Base-by-base conservation (phyloP, 257 asterid genomes). In the Thymus mandschuricus region DNA sequence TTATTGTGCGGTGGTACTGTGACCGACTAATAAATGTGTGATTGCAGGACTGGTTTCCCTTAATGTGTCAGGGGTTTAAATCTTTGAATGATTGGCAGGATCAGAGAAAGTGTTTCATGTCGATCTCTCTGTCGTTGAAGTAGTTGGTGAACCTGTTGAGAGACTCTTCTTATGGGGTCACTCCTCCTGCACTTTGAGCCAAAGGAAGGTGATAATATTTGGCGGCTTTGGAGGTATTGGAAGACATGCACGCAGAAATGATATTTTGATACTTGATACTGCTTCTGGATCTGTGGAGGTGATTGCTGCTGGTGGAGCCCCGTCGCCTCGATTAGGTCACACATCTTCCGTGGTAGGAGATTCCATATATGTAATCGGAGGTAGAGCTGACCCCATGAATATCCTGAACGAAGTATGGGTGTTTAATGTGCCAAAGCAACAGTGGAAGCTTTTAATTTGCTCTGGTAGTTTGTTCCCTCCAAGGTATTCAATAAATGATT, bases 201-300 rank as follows among this genome's bases (percentile, higher is more conserved):
- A 77, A 63, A 81, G 69, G 77, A 89, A 86, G 76, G 71, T 89
- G 71, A 41, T 88, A 64, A 68, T 89, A 72, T 94, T 95, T 68
- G 99, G 98, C 65, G 99, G 99, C 72, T 95, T 95, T 89, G 98
- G 99, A 74, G 98, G 99, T 68, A 77, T 79, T 28, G 99, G 99
- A 64, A 89, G 97, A 75, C 99, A 95, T 82, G 86, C 86, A 60
- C 93, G 99, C 31, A 84, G 92, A 75, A 81, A 87, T 80, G 96
- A 92, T 74, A 80, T 90, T 13, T 66, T 88, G 75, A 74, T 84
- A 70, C 83, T 95, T 13, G 89, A 92, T 72, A 71, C 76, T 43
- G 83, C 82, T 50, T 67, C 82, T 75, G 87, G 90, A 62, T 69
- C 57, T 33, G 11, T 81, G 69, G 96, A 92, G 78, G 75, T 54